Percentiles rank a stretch among this genome's conserved stretches.
These are phyloP conservation scores for Verbena officinalis DNA, from an alignment of 257 asterid species.

Conservation along the genomic window DNA sequence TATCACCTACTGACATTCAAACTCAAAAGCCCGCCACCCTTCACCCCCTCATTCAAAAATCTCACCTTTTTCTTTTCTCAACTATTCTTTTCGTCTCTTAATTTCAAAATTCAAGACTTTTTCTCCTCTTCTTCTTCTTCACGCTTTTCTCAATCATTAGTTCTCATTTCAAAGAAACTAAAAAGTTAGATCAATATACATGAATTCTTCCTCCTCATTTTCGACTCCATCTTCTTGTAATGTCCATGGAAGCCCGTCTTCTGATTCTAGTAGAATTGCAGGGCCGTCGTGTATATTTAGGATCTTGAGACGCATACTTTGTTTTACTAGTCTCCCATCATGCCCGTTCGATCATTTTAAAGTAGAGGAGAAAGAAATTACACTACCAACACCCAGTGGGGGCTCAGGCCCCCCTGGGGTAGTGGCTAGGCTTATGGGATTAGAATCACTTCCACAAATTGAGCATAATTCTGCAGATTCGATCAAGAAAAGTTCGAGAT, in stretches of 20 bases:
- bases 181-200: slow-evolving; percentile 3
- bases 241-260: slow-evolving; percentile 24
- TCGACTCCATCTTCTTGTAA: slow-evolving; percentile 38
- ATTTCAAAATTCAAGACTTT: slow-evolving; percentile 38
- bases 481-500: slow-evolving; percentile 29
- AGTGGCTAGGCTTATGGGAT: slow-evolving; percentile 76
- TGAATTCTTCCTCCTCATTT: slow-evolving; percentile 45
- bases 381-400: neutral
- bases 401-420: slow-evolving; percentile 41
- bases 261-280: slow-evolving; percentile 16
- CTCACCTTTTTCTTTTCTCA: slow-evolving; percentile 20
- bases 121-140: slow-evolving; percentile 8
- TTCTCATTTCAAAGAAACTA: neutral
- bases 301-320: slow-evolving; percentile 63
- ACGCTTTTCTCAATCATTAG: slow-evolving; percentile 26
- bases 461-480: slow-evolving; percentile 39
- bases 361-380: slow-evolving; percentile 2
- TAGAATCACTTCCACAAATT: slow-evolving; percentile 48
- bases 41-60: slow-evolving; percentile 43
- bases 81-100: slow-evolving; percentile 26
- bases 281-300: slow-evolving; percentile 43
- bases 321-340: slow-evolving; percentile 46
- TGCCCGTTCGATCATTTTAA: slow-evolving; percentile 32
- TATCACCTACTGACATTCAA: slow-evolving; percentile 36
- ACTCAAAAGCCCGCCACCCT: slow-evolving; percentile 49